Conservation (phyloP, 176 grass and related monocot species). For the Aegilops bicornis region DNA sequence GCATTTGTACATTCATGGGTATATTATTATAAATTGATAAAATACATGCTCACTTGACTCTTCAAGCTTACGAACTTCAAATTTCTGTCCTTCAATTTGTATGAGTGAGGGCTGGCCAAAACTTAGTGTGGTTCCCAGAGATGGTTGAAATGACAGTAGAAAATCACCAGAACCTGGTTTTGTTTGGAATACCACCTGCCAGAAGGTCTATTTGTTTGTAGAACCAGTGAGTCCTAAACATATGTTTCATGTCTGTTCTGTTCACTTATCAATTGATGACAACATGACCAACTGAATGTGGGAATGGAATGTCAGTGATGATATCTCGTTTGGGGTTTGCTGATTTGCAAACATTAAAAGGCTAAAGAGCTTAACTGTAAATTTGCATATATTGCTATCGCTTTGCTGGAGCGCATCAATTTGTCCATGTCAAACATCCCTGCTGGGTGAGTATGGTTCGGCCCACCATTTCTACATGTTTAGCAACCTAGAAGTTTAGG, state of each 20-base stretch:
- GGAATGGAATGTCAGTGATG: not conserved
- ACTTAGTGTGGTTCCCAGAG: not conserved
- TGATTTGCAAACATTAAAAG: not conserved
- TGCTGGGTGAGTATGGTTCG: not conserved
- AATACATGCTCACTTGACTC: no score
- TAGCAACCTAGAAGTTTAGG: not conserved
- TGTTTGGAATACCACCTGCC: not conserved
- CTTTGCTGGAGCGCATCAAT: not conserved
- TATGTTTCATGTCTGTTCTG: not conserved
- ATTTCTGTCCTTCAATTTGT: not conserved
- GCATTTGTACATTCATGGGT: conserved; percentile 6
- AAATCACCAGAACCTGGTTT: not conserved
- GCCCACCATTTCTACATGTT: not conserved
- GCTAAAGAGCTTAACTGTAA: not conserved
- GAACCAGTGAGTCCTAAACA: not conserved
- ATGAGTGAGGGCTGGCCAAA: not conserved
- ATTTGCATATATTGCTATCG: not conserved
- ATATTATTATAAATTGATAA: conserved; percentile 13
- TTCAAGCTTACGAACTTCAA: no score
- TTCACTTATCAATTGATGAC: conserved; percentile 1
- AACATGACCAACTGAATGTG: not conserved
- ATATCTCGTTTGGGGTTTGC: not conserved
- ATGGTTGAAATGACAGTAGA: conserved; percentile 2
- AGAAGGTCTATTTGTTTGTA: not conserved
- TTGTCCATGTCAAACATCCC: not conserved